Evolutionary conservation across 2,329 filamentous ascomycete species (phyloP), one percentile per base, ranked within the genome.

Genomic region (Colletotrichum echinochloae): DNA sequence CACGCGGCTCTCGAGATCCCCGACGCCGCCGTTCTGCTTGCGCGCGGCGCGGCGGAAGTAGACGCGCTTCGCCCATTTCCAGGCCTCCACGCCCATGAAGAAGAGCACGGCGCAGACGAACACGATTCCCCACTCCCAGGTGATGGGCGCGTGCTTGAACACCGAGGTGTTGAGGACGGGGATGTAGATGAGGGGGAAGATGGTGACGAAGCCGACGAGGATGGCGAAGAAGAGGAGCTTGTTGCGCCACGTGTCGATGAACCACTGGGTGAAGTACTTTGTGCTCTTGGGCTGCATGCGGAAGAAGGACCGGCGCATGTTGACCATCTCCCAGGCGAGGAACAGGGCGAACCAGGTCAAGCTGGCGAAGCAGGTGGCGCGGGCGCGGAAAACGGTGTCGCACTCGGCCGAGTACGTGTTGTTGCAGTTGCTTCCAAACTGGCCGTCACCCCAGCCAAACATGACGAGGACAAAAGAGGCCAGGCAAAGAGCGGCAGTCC

Each of bases 341-440:
- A 94, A 92, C 30, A 93, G 85, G 0, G 91, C 90, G 68, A 90
- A 91, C 91, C 91, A 94, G 1, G 91, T 93, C 65, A 94, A 82
- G 73, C 88, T 91, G 23, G 90, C 90, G 77, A 94, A 94, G 7
- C 89, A 91, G 1, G 91, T 92, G 0, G 90, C 90, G 8, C 92
- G 89, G 1, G 91, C 91, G 20, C 89, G 88, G 84, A 90, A 92
- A 6, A 92, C 88, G 0, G 86, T 84, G 49, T 87, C 84, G 76
- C 90, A 92, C 8, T 78, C 78, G 0, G 80, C 75, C 16, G 79
- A 83, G 76, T 89, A 89, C 0, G 75, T 73, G 52, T 86, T 83
- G 80, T 92, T 92, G 79, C 91, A 92, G 70, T 86, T 80, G 4
- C 75, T 74, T 3, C 88, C 89, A 11, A 92, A 86, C 60, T 89